These are phyloP conservation scores for Metschnikowia orientalis DNA, from an alignment of 805 yeast species.

Conservation along the genomic window DNA sequence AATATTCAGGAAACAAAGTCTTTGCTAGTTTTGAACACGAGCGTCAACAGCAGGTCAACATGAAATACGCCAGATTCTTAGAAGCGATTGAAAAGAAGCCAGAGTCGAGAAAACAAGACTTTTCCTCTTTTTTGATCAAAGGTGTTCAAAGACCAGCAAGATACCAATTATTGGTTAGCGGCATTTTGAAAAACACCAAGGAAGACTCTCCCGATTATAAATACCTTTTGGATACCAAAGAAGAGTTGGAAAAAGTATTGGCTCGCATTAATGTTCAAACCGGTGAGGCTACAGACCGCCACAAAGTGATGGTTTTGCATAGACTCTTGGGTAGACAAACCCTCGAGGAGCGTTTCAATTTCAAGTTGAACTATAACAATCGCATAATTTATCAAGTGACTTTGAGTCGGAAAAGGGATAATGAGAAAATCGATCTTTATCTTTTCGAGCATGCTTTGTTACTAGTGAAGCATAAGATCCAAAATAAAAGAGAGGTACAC, in stretches of 20 bases:
- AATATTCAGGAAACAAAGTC: constrained; percentile 91
- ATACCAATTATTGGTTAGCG: constrained; percentile 78
- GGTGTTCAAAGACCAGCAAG: constrained; percentile 96
- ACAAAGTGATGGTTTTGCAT: constrained; percentile 74
- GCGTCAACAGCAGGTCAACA: constrained; percentile 84
- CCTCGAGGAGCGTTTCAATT: constrained; percentile 78
- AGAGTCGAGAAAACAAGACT: constrained; percentile 83
- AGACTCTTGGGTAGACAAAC: constrained; percentile 60
- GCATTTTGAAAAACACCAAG: constrained; percentile 76
- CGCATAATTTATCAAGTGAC: constrained; percentile 78
- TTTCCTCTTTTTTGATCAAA: constrained; percentile 87
- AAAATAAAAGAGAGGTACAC: constrained; percentile 85
- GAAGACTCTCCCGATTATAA: constrained; percentile 71
- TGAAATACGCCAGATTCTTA: constrained; percentile 87
- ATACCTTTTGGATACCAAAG: constrained; percentile 67
- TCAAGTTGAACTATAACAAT: constrained; percentile 77
- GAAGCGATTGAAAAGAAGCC: constrained; percentile 84
- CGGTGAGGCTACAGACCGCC: constrained; percentile 91
- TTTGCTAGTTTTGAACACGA: constrained; percentile 95
- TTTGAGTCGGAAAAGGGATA: constrained; percentile 62
- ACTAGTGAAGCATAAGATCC: constrained; percentile 79
- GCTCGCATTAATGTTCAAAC: constrained; percentile 78
- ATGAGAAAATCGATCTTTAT: constrained; percentile 80
- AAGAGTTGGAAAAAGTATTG: constrained; percentile 68
- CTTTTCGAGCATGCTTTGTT: constrained; percentile 83